Conservation (phyloP, 2,329 filamentous ascomycete genomes). For the Coniochaeta pulveracea region DNA sequence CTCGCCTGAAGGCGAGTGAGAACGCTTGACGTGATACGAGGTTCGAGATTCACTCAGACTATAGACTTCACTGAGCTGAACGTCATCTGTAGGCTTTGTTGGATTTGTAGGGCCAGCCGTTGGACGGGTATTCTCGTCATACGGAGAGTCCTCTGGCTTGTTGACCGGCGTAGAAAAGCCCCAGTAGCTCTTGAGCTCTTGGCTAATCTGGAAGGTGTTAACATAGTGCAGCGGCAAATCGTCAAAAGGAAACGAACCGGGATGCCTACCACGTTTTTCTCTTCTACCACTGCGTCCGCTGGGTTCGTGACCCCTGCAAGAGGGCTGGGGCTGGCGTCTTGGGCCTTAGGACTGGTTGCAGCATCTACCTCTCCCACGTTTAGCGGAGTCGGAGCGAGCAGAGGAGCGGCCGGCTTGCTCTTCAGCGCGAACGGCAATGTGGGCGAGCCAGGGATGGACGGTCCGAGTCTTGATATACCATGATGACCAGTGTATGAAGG, state of each 20-base stretch:
- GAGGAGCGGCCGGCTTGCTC: not conserved
- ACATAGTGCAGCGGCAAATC: too few relatives aligned
- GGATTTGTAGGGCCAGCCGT: not conserved
- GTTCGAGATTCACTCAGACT: not conserved
- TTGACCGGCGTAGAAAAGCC: not conserved
- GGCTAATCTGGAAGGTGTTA: too few relatives aligned
- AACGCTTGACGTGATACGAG: not conserved
- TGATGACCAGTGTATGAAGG: not conserved
- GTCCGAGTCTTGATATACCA: not conserved
- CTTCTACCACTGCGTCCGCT: too few relatives aligned
- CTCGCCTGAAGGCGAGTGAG: not conserved
- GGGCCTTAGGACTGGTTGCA: too few relatives aligned
- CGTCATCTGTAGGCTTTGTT: not conserved
- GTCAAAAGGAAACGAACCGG: too few relatives aligned
- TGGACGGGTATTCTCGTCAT: not conserved
- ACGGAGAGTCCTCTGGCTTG: not conserved
- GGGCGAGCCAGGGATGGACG: not conserved
- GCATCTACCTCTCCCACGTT: too few relatives aligned
- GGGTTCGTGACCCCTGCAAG: too few relatives aligned
- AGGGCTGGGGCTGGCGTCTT: too few relatives aligned
- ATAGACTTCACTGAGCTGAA: not conserved
- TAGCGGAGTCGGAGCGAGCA: too few relatives aligned
- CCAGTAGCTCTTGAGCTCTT: conserved; percentile 1
- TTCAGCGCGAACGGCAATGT: not conserved
- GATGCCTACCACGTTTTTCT: too few relatives aligned